These are phyloP conservation scores for Fistulifera pelliculosa DNA, from an alignment of 108 stramenopile species.

Conservation along the genomic window DNA sequence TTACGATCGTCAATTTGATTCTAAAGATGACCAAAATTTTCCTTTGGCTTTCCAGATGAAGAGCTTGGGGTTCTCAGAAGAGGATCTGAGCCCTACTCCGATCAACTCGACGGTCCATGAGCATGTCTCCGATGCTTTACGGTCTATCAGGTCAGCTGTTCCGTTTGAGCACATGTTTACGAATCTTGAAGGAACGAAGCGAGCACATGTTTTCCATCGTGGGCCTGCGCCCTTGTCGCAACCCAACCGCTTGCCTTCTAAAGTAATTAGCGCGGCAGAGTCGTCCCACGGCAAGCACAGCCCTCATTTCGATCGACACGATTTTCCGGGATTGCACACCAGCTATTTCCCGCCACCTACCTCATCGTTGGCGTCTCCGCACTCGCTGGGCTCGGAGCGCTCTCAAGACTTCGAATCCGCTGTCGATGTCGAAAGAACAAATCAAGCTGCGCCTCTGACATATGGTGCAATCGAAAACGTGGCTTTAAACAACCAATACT, in stretches of 20 bases:
- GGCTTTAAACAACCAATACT: no score
- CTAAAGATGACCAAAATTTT: conserved; percentile 3
- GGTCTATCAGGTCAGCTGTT: conserved; percentile 35
- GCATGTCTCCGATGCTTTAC: conserved; percentile 56
- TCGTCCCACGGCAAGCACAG: no score
- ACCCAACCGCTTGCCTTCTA: conserved; percentile 13
- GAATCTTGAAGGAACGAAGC: conserved; percentile 28
- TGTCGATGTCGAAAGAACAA: no score
- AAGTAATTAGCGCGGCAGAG: conserved; percentile 1
- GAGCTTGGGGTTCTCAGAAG: neutral
- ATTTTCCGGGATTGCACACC: no score
- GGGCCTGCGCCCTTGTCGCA: conserved; percentile 9
- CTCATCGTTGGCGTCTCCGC: no score
- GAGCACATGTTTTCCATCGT: conserved; percentile 27
- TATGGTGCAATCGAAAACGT: no score
- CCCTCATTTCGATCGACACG: no score
- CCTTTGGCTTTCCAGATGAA: conserved; percentile 7
- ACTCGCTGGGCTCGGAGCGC: no score
- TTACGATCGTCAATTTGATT: neutral
- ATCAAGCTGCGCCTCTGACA: no score
- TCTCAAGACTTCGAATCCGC: no score
- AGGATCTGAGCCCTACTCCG: no score
- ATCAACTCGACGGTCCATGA: conserved; percentile 12
- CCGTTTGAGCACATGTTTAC: conserved; percentile 23
- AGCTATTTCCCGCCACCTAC: no score